Evolutionary conservation across 169 alveolate genomes (phyloP).

Genomic region (Neospora caninum): DNA sequence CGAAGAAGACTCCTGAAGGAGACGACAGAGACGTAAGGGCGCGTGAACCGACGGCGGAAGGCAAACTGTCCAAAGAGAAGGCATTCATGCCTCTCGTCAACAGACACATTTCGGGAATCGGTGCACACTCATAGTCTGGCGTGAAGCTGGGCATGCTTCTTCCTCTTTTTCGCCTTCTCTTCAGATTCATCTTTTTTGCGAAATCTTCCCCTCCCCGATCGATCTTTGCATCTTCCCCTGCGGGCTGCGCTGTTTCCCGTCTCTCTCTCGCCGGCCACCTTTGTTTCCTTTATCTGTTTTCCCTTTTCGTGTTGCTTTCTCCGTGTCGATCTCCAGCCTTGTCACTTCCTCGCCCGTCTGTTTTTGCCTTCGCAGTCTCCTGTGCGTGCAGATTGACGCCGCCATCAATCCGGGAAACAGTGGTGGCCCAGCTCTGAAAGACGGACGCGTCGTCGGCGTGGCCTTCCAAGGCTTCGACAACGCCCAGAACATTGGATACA

Average conservation of each 20-base stretch:
- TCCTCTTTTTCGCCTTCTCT: conserved; percentile 39
- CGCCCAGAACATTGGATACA: conserved; percentile 84
- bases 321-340: not conserved
- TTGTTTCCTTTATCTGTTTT: not conserved
- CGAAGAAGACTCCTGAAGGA: not conserved
- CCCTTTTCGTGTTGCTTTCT: not conserved
- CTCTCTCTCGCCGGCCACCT: not conserved
- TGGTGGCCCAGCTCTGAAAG: conserved; percentile 89
- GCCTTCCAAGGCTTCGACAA: conserved; percentile 86
- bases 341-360: not conserved
- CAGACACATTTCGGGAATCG: conserved; percentile 80
- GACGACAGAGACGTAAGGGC: not conserved
- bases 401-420: conserved; percentile 91
- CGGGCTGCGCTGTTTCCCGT: not conserved
- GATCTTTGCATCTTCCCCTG: too few species aligned
- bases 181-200: not conserved
- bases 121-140: conserved; percentile 79
- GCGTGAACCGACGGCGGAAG: not conserved
- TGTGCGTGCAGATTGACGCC: conserved; percentile 89
- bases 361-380: conserved; percentile 69
- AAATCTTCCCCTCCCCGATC: not conserved
- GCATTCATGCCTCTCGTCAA: not conserved
- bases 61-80: not conserved
- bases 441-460: conserved; percentile 84
- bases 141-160: conserved; percentile 71